Conservation (phyloP, 176 grass and related monocot species). For the Aegilops sharonensis region DNA sequence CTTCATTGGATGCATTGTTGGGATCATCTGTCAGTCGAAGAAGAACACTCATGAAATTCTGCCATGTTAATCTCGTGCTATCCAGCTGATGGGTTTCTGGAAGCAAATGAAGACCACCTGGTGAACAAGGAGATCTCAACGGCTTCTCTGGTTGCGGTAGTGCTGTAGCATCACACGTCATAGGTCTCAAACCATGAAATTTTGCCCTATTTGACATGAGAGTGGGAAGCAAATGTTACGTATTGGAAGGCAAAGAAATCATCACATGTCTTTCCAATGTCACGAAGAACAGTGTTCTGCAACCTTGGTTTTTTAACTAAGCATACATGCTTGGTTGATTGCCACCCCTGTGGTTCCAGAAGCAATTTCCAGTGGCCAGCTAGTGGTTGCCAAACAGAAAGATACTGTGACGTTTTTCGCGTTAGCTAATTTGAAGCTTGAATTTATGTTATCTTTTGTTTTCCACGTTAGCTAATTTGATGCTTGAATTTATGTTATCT, state of each 20-base stretch:
- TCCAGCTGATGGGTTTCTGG: neutral
- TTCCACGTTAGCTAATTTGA: no score
- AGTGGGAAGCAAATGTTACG: neutral
- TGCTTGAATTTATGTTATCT: neutral
- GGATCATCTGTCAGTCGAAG: neutral
- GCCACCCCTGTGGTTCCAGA: neutral
- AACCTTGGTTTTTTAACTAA: neutral
- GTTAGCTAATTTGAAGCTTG: no score
- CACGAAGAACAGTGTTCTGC: neutral
- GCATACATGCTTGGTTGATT: conserved; percentile 23
- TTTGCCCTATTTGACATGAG: neutral
- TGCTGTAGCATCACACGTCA: neutral
- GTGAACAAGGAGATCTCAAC: neutral
- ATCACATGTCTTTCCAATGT: conserved; percentile 1
- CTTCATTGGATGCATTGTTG: neutral
- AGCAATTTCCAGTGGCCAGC: neutral
- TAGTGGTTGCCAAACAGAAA: neutral
- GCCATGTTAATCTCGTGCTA: conserved; percentile 11
- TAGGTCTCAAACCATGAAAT: conserved; percentile 3
- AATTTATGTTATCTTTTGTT: neutral
- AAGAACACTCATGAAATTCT: neutral
- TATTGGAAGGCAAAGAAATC: conserved; percentile 23
- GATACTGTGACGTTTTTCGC: neutral
- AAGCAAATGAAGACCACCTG: neutral
- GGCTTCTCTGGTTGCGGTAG: neutral